phyloP scores from a whole-genome alignment of 2,329 filamentous ascomycete genomes.

The Exophiala dermatitidis region DNA sequence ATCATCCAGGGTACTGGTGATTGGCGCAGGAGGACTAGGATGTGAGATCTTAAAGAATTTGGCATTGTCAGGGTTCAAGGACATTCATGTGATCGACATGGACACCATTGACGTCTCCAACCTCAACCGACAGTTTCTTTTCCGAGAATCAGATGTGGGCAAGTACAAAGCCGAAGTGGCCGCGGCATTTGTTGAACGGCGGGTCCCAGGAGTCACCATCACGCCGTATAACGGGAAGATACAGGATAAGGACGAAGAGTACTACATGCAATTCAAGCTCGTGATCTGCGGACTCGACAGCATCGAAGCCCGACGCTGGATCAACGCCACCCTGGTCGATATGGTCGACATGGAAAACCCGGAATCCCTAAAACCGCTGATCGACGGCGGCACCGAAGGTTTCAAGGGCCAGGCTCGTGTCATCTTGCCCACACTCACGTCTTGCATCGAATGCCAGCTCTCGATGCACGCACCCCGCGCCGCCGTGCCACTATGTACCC shows the following conservation, averaged over 20 bases:
- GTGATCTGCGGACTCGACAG: slow-evolving; percentile 93
- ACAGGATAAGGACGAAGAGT: slow-evolving; percentile 91
- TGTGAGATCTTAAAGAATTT: slow-evolving; percentile 97
- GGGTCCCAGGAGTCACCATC: slow-evolving; percentile 85
- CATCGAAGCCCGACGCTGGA: slow-evolving; percentile 96
- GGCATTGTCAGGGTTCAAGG: slow-evolving; percentile 87
- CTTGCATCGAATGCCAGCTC: slow-evolving; percentile 95
- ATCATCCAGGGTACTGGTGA: slow-evolving; percentile 62
- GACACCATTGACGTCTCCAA: slow-evolving; percentile 99
- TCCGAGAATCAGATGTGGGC: slow-evolving; percentile 84
- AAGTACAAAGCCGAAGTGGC: slow-evolving; percentile 91
- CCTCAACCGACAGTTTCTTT: slow-evolving; percentile 94
- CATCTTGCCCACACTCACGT: slow-evolving; percentile 83
- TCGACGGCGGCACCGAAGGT: slow-evolving; percentile 94
- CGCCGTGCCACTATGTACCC: slow-evolving; percentile 92
- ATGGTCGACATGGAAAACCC: slow-evolving; percentile 79
- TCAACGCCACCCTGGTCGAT: slow-evolving; percentile 84
- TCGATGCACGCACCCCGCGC: slow-evolving; percentile 97
- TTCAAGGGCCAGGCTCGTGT: slow-evolving; percentile 97
- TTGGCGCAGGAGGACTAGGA: slow-evolving; percentile 81
- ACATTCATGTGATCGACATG: slow-evolving; percentile 99
- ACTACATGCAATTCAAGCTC: slow-evolving; percentile 95
- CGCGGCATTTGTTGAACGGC: slow-evolving; percentile 79
- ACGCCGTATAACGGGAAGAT: slow-evolving; percentile 92
- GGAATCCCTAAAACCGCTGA: slow-evolving; percentile 83